Evolutionary conservation across 345 rosid species (phyloP), one percentile per base, ranked within the genome.

Genomic region (Dovyalis caffra): DNA sequence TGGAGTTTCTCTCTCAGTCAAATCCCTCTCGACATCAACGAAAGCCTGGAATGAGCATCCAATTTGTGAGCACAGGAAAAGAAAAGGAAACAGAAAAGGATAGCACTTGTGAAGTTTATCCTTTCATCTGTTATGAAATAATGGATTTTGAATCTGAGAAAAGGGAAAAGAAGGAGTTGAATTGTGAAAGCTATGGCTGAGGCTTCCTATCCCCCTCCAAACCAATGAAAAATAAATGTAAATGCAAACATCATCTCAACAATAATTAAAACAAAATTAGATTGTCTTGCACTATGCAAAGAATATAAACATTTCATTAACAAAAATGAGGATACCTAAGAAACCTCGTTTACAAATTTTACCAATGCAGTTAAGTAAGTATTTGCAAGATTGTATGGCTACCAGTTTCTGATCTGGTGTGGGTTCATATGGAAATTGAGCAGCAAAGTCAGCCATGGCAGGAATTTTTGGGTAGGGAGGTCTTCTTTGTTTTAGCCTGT

Each of bases 381-480:
- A 18, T 35, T 47, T 64, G 31, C 71, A 28, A 53, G 35, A 35
- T 40, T 60, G 28, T 18, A 63, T 20, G 23, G 66, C 25, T 75
- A 90, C 97, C 90, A 88, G 91, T 74, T 86, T 85, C 79, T 95
- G 99, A 85, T 95, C 97, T 2, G 94, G 97, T 25, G 97, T 92
- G 76, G 99, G 92, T 74, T 89, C 80, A 74, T 91, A 92, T 78
- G 91, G 94, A 85, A 95, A 95, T 29, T 86, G 87, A 72, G 88
- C 84, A 9, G 76, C 71, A 77, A 95, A 95, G 71, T 83, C 94
- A 81, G 87, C 86, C 88, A 90, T 82, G 76, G 79, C 78, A 77
- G 92, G 86, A 73, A 72, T 85, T 80, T 88, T 90, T 8, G 97
- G 92, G 79, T 90, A 90, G 45, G 97, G 94, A 64, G 86, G 86